Base-by-base conservation (phyloP, 2,329 filamentous ascomycete species). In the Fusarium stilboides region DNA sequence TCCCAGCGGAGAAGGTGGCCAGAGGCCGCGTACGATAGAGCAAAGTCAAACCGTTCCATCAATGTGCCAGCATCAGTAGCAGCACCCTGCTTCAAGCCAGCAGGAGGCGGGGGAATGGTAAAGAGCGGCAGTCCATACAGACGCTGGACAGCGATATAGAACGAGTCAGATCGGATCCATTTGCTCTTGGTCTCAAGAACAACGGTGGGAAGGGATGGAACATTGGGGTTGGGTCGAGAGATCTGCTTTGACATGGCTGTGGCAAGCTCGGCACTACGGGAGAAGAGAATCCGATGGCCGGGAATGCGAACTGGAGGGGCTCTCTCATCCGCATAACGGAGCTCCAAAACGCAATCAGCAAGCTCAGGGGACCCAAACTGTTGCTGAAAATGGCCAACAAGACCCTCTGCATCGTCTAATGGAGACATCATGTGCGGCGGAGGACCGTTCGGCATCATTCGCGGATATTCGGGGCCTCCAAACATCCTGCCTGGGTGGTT, bases 11-110 rank as follows among this genome's bases (percentile, higher is more conserved):
- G 80, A 39, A 88, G 80, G 50, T 86, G 82, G 1, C 89, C 91
- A 7, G 89, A 86, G 26, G 89, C 88, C 45, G 89, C 86, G 72
- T 92, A 91, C 24, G 88, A 88, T 20, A 93, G 78, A n/a, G 85
- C 86, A 65, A 87, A 87, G 33, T 84, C 80, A 60, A 88, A 83
- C 20, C 82, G 83, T 9, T 85, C 83, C 22, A 74, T 70, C 44
- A 78, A 68, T 50, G 80, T 77, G 22, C 83, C 79, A 55, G 82
- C 78, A 72, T 82, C 73, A 0, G 76, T 75, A 31, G 81, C 71
- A 3, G 79, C 75, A 7, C 70, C 72, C 13, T 75, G 73, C 22
- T 79, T 75, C 24, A 70, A 51, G 10, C 69, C 68, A 34, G 67
- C 68, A 26, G 70, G 74, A 26, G 75, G 76, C 1, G 76, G 76